Base-by-base conservation (phyloP, 1,284 basidiomycete species). In the Sphagnurus paluster region DNA sequence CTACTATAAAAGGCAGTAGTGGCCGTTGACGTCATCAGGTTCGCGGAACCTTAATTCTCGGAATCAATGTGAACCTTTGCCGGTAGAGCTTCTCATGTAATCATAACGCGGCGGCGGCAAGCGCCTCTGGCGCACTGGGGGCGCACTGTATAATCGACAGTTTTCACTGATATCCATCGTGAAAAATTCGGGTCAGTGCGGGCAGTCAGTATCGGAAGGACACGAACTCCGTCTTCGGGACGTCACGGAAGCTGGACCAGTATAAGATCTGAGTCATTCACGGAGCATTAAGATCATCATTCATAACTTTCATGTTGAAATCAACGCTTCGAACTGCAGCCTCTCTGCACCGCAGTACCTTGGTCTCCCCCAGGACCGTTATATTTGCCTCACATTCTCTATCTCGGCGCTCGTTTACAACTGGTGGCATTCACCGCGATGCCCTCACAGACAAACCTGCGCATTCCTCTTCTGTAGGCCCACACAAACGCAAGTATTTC, bases 401-500 rank as follows among this genome's bases (percentile, higher is more conserved):
- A 40, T 49, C 42, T 19, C 48, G 44, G 24, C 54, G 56, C 49
- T 49, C 53, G 5, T 55, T 58, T 43, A 48, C 39, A 47, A 44
- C 50, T 6, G 42, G 26, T 23, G 44, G 42, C 14, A 28, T 42
- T 19, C 49, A 41, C 28, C 36, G 43, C 11, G 37, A 54, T 29
- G 49, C 44, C 7, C 53, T 56, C 21, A 56, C 53, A 4, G 42
- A 49, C 25, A 50, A 49, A 41, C 37, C 52, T 17, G 52, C 46
- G 7, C 49, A 53, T n/a, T 25, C 55, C 8, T 24, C 45, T 14
- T 49, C 57, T 9, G 50, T 50, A 16, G 46, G 48, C 11, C 46
- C 54, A 20, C 52, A 54, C 35, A 55, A 52, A 44, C 49, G 57
- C 54, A 34, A 52, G 51, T 47, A 30, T 17, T 2, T 4, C 21